Evolutionary conservation across 257 asterid genomes (phyloP), one percentile per base, ranked within the genome.

Genomic region (Haberlea rhodopensis): DNA sequence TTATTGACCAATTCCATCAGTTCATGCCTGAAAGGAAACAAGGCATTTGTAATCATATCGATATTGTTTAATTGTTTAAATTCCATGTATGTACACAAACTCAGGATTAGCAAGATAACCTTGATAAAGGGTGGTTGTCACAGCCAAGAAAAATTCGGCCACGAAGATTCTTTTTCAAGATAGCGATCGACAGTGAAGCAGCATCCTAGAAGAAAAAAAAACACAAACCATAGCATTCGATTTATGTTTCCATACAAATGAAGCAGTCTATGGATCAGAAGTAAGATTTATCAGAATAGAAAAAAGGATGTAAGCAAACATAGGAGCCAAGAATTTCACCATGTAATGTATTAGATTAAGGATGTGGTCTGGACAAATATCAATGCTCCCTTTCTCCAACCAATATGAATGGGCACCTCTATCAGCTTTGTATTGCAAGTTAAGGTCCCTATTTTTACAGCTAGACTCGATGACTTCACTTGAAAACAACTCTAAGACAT

Each of bases 261-360:
- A 57, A 27, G 48, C 73, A 49, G 20, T 32, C 15, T 28, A 45
- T 19, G 13, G 11, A 37, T 3, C 46, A 37, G 16, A 37, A 9
- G n/a, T 37, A 16, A 37, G 13, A 37, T 37, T 32, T 2, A 37
- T 37, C 46, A 2, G 11, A 37, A 37, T 3, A 3, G 46, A 10
- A 37, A 10, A 37, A 10, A 37, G 46, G 46, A 37, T 62, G 34
- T 31, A 9, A 40, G 55, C 15, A 15, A 28, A 43, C 25, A 29
- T 34, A 21, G 65, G 28, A 13, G 43, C 32, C 31, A 55, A 55
- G 53, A 16, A 71, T 31, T 11, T 61, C 24, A 32, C 99, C 99
- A 87, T 97, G 34, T 94, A 94, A 75, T 87, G 95, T 63, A 94
- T 90, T 63, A 89, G 86, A 73, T 94, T 94, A 65, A 94, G 87